A percentile compares a stretch with the other conserved stretches of the same genome.
phyloP scores from a whole-genome alignment of 2,329 filamentous ascomycete genomes.

The Aspergillus alliaceus region DNA sequence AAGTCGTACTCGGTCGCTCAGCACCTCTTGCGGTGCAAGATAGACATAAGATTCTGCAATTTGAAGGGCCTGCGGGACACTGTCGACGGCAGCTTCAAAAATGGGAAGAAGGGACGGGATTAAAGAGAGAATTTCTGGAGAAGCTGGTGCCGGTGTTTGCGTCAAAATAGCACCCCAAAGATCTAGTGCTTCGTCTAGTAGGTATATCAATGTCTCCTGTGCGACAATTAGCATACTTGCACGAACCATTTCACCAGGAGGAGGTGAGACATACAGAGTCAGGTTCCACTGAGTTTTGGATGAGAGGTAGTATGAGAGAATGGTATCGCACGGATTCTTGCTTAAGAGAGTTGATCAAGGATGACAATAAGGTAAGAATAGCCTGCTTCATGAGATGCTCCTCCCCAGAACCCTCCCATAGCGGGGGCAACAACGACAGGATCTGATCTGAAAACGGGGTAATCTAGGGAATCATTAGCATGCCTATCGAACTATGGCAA shows the following conservation, averaged over 20 bases:
- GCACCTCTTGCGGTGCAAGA: constrained; percentile 55
- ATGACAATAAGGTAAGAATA: constrained; percentile 80
- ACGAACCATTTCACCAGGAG: not conserved
- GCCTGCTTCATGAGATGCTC: constrained; percentile 93
- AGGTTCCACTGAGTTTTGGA: constrained; percentile 75
- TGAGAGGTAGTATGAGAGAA: constrained; percentile 74
- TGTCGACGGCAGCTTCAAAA: constrained; percentile 65
- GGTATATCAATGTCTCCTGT: constrained; percentile 68
- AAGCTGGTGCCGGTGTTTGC: constrained; percentile 62
- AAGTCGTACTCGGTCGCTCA: constrained; percentile 40
- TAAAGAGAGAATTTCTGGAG: constrained; percentile 62
- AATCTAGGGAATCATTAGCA: constrained; percentile 43
- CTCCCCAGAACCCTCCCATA: constrained; percentile 84
- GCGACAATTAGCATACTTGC: constrained; percentile 5
- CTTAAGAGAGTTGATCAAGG: constrained; percentile 84
- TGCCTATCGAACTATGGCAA: not conserved
- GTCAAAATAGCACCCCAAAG: constrained; percentile 77
- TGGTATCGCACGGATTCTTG: constrained; percentile 77
- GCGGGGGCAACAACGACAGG: constrained; percentile 71
- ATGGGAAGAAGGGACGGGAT: constrained; percentile 65
- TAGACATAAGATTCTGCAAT: constrained; percentile 71
- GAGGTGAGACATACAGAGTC: constrained; percentile 57
- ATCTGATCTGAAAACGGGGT: constrained; percentile 73
- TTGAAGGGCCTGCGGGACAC: constrained; percentile 60
- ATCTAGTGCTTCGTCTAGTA: constrained; percentile 89